Conservation (phyloP, 352 stramenopile species). For the Phytophthora chlamydospora region DNA sequence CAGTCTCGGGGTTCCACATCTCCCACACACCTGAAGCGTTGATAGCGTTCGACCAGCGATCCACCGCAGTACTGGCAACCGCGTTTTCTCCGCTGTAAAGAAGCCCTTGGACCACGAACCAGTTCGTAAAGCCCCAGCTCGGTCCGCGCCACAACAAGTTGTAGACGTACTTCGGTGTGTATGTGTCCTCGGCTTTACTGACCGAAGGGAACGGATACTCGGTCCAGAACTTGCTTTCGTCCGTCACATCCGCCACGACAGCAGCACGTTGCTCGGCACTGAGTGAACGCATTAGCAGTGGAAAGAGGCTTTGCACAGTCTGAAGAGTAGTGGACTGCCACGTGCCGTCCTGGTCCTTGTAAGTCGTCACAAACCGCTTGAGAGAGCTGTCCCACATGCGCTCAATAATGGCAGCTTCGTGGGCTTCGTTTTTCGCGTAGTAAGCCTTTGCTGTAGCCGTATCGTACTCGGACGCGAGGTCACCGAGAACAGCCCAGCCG, state of each 20-base stretch:
- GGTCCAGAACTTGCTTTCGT: slow-evolving; percentile 26
- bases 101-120: slow-evolving; percentile 30
- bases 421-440: slow-evolving; percentile 25
- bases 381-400: slow-evolving; percentile 27
- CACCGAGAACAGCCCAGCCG: slow-evolving; percentile 23
- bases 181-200: slow-evolving; percentile 25
- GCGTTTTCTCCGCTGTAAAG: slow-evolving; percentile 19
- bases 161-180: slow-evolving; percentile 31
- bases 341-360: slow-evolving; percentile 32
- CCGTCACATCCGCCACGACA: slow-evolving; percentile 22
- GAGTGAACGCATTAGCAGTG: slow-evolving; percentile 26
- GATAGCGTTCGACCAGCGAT: slow-evolving; percentile 24
- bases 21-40: slow-evolving; percentile 25
- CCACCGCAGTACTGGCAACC: slow-evolving; percentile 22
- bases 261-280: slow-evolving; percentile 14
- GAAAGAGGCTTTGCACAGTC: slow-evolving; percentile 26
- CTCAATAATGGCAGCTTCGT: slow-evolving; percentile 18
- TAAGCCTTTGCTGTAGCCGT: slow-evolving; percentile 16
- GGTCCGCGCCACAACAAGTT: slow-evolving; percentile 28
- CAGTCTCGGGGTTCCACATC: slow-evolving; percentile 32
- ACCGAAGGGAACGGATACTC: slow-evolving; percentile 31
- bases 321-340: slow-evolving; percentile 31
- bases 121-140: slow-evolving; percentile 31
- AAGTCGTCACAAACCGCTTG: slow-evolving; percentile 26
- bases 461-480: slow-evolving; percentile 25